Evolutionary conservation across 2,329 filamentous ascomycete genomes (phyloP).

Genomic region (Coniella lustricola): DNA sequence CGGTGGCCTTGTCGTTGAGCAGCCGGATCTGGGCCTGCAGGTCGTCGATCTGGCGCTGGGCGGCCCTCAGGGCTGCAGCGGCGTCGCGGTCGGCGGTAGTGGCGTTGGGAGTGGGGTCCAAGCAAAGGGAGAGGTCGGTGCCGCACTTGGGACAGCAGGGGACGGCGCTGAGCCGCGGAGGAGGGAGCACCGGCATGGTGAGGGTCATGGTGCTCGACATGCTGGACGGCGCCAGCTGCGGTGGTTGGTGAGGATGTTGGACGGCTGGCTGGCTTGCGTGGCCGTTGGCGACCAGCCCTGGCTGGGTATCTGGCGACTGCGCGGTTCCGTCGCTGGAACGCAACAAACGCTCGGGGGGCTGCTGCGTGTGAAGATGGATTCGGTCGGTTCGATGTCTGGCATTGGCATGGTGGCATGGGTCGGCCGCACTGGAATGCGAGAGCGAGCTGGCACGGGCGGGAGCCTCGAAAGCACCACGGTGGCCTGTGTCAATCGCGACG

Average conservation of each 20-base stretch:
- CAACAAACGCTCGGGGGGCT: no score
- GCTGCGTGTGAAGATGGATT: no score
- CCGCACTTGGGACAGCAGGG: constrained; percentile 47
- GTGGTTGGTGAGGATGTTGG: background rate
- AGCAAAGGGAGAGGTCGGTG: constrained; percentile 27
- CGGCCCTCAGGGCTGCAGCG: constrained; percentile 39
- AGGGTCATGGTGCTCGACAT: constrained; percentile 27
- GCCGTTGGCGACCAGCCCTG: no score
- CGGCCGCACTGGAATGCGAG: no score
- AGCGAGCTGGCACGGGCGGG: no score
- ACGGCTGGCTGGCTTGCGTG: no score
- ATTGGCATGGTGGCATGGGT: no score
- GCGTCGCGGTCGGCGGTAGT: constrained; percentile 26
- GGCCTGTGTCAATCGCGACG: no score
- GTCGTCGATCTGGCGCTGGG: constrained; percentile 57
- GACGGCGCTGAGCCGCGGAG: constrained; percentile 19
- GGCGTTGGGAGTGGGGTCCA: constrained; percentile 29
- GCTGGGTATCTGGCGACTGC: no score
- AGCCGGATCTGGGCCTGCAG: constrained; percentile 64
- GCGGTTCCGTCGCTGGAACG: no score
- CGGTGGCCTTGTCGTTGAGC: constrained; percentile 64
- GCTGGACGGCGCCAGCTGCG: constrained; percentile 5
- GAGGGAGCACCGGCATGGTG: constrained; percentile 25
- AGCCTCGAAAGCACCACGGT: no score
- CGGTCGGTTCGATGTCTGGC: no score